Base-by-base conservation (phyloP, 2,329 filamentous ascomycete species). In the Phoma sp. region DNA sequence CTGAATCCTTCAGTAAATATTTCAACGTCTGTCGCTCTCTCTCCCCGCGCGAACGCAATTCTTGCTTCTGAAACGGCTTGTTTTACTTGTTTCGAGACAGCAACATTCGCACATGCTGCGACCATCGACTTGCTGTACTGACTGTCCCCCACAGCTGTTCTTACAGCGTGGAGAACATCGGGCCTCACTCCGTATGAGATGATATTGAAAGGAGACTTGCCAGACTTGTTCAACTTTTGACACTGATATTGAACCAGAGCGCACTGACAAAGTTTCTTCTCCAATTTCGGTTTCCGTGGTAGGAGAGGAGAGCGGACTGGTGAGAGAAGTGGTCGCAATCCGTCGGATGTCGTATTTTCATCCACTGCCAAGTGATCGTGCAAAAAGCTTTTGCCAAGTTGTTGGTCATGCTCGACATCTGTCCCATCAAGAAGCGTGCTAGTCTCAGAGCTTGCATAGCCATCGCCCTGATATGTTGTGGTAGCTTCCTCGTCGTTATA, bases 371-470 rank as follows among this genome's bases (percentile, higher is more conserved):
- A 40, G 1, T 49, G 30, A 7, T 52, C 35, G 2, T 59, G 53
- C 5, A 59, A 56, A 9, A 56, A 48, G 33, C 38, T 52, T 5
- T 40, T 37, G 33, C 43, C 44, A 4, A 22, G 24, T 4, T 49
- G 43, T 33, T 29, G 23, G 13, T 29, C 27, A 1, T 55, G 47
- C n/a, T 49, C 23, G 4, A 33, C 11, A 7, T 59, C 42, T 0
- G 60, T 43, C 10, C 52, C 55, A 23, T 65, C 57, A 11, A 69
- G 58, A 7, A 69, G 30, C 3, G 67, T 70, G 8, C 60, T 60
- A 4, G 52, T 57, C 5, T 60, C 63, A 10, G 64, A 61, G 10
- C 52, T 59, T 8, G 60, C 58, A n/a, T 59, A 61, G 33, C 56
- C 38, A 24, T 47, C 30, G 14, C 33, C 42, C 7, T 50, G 41